phyloP scores from a whole-genome alignment of 2,329 filamentous ascomycete genomes.

The Talaromyces sp. region DNA sequence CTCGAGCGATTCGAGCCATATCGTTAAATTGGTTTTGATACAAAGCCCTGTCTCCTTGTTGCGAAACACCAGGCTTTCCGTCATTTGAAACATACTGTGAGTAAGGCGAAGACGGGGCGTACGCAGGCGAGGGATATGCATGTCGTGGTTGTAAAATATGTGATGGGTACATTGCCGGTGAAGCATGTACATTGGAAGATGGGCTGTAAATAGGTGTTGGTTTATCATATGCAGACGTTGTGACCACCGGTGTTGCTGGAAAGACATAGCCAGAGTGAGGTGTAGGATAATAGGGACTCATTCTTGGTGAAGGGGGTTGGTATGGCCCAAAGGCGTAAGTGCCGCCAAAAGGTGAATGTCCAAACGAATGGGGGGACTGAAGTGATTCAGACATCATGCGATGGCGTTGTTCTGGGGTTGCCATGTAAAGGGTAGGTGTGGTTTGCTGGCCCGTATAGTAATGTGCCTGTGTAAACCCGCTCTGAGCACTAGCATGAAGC shows the following conservation, averaged over 20 bases:
- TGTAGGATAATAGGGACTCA: constrained; percentile 19
- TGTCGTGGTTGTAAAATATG: constrained; percentile 16
- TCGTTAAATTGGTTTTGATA: constrained; percentile 49
- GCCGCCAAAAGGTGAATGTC: constrained; percentile 25
- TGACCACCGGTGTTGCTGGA: constrained; percentile 18
- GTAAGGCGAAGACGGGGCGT: constrained; percentile 15
- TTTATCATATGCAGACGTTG: constrained; percentile 15
- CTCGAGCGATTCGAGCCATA: constrained; percentile 53
- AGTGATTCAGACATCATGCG: constrained; percentile 15
- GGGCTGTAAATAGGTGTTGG: constrained; percentile 19
- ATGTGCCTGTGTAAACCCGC: constrained; percentile 15
- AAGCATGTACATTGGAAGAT: constrained; percentile 18
- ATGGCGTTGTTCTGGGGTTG: constrained; percentile 14
- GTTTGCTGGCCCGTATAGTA: constrained; percentile 15
- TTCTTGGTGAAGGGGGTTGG: constrained; percentile 27
- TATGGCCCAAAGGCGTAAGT: constrained; percentile 23
- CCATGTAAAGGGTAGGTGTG: constrained; percentile 14
- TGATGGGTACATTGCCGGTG: constrained; percentile 17
- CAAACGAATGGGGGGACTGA: constrained; percentile 25
- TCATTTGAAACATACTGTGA: constrained; percentile 3
- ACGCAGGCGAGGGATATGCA: constrained; percentile 16
- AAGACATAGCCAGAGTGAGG: constrained; percentile 19
- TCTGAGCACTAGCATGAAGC: constrained; percentile 30
- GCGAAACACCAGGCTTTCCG: not conserved
- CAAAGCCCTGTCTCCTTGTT: constrained; percentile 25